Conservation (phyloP, 164 flowering plant genomes). For the Tetracentron sinense region DNA sequence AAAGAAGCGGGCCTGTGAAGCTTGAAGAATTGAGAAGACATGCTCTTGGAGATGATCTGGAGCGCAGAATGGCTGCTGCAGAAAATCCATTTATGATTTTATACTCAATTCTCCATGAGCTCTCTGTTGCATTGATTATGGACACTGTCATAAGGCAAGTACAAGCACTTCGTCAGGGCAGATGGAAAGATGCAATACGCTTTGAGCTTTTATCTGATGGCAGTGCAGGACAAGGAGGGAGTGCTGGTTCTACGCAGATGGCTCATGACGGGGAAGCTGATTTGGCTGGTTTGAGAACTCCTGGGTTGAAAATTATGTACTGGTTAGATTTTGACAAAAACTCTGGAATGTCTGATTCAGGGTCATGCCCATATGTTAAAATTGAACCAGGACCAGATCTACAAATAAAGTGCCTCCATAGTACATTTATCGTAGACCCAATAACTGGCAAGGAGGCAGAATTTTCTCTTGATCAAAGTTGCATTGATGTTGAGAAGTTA, state of each 20-base stretch:
- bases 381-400: conserved; percentile 90
- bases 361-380: conserved; percentile 66
- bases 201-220: conserved; percentile 85
- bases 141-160: conserved; percentile 96
- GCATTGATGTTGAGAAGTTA: conserved; percentile 91
- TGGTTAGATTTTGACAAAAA: conserved; percentile 78
- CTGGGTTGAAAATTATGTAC: conserved; percentile 80
- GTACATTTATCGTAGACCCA: conserved; percentile 85
- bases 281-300: conserved; percentile 65
- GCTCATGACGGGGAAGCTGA: conserved; percentile 84
- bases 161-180: conserved; percentile 68
- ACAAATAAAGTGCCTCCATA: conserved; percentile 76
- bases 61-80: conserved; percentile 92
- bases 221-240: conserved; percentile 43
- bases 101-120: conserved; percentile 88
- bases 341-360: conserved; percentile 49
- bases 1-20: conserved; percentile 71
- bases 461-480: conserved; percentile 68
- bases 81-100: conserved; percentile 73
- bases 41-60: conserved; percentile 89
- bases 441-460: conserved; percentile 81
- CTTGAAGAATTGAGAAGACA: conserved; percentile 74
- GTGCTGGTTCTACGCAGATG: conserved; percentile 38
- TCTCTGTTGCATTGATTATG: conserved; percentile 87
- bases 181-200: conserved; percentile 97